Conservation (phyloP, 257 asterid genomes). For the Paulownia fortunei region DNA sequence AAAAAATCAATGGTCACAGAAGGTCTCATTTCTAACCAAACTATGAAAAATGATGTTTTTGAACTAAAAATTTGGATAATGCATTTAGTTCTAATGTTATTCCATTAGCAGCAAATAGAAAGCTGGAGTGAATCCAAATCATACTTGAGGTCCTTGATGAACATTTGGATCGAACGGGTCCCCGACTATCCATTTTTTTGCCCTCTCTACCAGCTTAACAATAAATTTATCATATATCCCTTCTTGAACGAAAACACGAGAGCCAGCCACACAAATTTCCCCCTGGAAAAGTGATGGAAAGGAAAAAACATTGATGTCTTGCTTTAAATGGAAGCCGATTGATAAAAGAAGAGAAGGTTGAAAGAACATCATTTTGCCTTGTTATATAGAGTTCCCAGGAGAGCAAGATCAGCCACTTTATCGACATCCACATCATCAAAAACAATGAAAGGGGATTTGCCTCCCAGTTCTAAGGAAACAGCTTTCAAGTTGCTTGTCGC, state of each 20-base stretch:
- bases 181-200: conserved; percentile 63
- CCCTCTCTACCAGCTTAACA: conserved; percentile 57
- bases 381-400: conserved; percentile 52
- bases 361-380: conserved; percentile 44
- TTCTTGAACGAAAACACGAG: conserved; percentile 83
- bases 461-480: conserved; percentile 82
- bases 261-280: conserved; percentile 77
- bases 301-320: no score
- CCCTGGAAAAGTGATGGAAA: conserved; percentile 49
- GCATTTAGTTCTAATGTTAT: no score
- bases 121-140: not conserved
- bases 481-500: conserved; percentile 79
- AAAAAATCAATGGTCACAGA: not conserved
- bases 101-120: not conserved
- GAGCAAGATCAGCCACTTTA: conserved; percentile 59
- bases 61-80: no score
- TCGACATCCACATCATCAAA: conserved; percentile 80
- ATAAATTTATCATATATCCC: conserved; percentile 65
- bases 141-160: conserved; percentile 83
- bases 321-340: not conserved
- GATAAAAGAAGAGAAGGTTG: not conserved
- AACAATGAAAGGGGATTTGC: conserved; percentile 77
- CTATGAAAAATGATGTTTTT: no score
- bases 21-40: no score
- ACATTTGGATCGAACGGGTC: conserved; percentile 76